Percentiles rank a stretch among this genome's conserved stretches.
These are phyloP conservation scores for Candida silvicultrix DNA, from an alignment of 805 yeast species.

Conservation along the genomic window DNA sequence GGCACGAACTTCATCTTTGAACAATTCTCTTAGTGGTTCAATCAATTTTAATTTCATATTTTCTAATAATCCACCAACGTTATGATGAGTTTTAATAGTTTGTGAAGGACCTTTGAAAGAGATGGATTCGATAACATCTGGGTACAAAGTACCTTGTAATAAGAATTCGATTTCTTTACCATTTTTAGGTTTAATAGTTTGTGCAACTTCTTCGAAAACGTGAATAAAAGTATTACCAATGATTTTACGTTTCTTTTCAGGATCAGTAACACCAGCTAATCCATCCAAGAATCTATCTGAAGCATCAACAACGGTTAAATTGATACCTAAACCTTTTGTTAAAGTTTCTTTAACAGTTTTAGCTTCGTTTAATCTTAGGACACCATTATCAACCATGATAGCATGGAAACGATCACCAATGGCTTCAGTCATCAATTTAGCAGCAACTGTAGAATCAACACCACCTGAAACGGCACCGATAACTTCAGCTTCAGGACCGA, in stretches of 20 bases:
- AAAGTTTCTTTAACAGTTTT: slow-evolving; percentile 81
- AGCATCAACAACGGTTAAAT: slow-evolving; percentile 92
- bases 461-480: slow-evolving; percentile 99
- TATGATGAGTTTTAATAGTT: slow-evolving; percentile 98
- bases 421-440: slow-evolving; percentile 96
- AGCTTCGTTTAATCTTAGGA: slow-evolving; percentile 93
- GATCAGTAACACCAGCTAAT: slow-evolving; percentile 92
- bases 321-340: slow-evolving; percentile 90
- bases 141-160: slow-evolving; percentile 95
- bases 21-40: slow-evolving; percentile 97
- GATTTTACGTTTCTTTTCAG: slow-evolving; percentile 97
- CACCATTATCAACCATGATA: slow-evolving; percentile 95
- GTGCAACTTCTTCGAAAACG: slow-evolving; percentile 95
- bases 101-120: slow-evolving; percentile 99
- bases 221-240: slow-evolving; percentile 97
- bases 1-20: slow-evolving; percentile 98
- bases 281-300: slow-evolving; percentile 80
- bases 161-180: slow-evolving; percentile 89
- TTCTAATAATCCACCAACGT: slow-evolving; percentile 96
- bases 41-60: slow-evolving; percentile 97
- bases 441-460: slow-evolving; percentile 98
- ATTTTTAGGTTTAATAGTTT: slow-evolving; percentile 79
- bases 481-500: slow-evolving; percentile 97
- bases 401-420: slow-evolving; percentile 99
- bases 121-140: slow-evolving; percentile 97